Conservation (phyloP, 73 alveolate genomes). For the Paramecium sonneborni region DNA sequence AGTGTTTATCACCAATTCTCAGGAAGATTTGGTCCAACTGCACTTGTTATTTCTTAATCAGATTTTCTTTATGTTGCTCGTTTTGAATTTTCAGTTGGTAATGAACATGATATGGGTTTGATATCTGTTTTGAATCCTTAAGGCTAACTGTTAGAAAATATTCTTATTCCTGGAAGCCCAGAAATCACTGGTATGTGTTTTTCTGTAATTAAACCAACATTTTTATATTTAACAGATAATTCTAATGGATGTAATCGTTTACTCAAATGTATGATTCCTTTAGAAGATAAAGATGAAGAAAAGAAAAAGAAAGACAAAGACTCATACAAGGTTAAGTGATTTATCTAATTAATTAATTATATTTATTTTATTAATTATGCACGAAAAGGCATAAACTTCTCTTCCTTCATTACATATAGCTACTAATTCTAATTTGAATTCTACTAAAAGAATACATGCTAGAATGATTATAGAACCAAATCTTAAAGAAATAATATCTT, state of each 20-base stretch:
- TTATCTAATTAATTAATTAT: constrained; percentile 29
- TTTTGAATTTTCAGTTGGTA: not conserved
- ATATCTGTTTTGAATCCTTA: constrained; percentile 27
- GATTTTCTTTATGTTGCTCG: constrained; percentile 51
- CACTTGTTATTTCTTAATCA: constrained; percentile 63
- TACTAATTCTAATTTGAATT: not conserved
- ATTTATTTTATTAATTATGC: not conserved
- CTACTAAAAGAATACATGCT: constrained; percentile 1
- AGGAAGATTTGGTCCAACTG: constrained; percentile 98
- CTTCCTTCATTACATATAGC: not conserved
- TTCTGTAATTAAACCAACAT: not conserved
- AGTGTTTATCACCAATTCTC: constrained; percentile 91
- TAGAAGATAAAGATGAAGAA: constrained; percentile 47
- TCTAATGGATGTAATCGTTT: not conserved
- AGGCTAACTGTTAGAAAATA: constrained; percentile 28
- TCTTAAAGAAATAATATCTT: not conserved
- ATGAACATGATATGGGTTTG: constrained; percentile 53
- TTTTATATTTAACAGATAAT: constrained; percentile 27
- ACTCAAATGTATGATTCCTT: not conserved
- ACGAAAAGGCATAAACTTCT: not conserved
- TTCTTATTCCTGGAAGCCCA: constrained; percentile 18
- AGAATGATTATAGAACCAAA: constrained; percentile 2
- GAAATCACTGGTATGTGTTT: constrained; percentile 49
- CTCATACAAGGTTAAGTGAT: constrained; percentile 18
- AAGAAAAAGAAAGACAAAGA: constrained; percentile 37